Conservation (phyloP, 1,284 basidiomycete genomes). For the Rhodofomes roseus region DNA sequence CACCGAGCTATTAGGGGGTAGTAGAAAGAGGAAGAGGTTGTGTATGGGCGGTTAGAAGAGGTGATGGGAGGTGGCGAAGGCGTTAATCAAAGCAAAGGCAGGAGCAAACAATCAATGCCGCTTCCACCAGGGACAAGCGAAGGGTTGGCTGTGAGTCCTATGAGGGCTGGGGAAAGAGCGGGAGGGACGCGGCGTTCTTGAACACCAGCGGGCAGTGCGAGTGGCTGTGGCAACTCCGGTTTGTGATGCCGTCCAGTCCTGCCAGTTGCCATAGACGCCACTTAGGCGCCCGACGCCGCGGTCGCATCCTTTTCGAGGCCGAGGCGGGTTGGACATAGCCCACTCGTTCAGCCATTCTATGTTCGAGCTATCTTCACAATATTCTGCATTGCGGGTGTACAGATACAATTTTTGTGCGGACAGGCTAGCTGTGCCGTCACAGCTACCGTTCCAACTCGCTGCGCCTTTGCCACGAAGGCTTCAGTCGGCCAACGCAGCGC, state of each 20-base stretch:
- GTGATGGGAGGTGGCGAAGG: conserved; percentile 7
- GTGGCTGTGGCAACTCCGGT: conserved; percentile 5
- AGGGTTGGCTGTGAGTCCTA: conserved; percentile 10
- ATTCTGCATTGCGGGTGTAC: not conserved
- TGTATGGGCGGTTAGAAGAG: not conserved
- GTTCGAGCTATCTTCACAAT: not conserved
- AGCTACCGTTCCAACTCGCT: not conserved
- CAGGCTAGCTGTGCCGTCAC: not conserved
- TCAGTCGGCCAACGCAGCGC: conserved; percentile 39
- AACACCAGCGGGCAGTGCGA: conserved; percentile 6
- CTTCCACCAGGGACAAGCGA: conserved; percentile 15
- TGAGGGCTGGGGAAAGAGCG: conserved; percentile 10
- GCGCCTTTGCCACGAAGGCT: not conserved
- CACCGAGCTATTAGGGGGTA: conserved; percentile 21
- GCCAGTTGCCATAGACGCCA: not conserved
- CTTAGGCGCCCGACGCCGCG: not conserved
- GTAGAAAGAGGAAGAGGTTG: conserved; percentile 12
- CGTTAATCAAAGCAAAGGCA: not conserved
- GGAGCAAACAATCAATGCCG: conserved; percentile 32
- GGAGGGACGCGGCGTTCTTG: conserved; percentile 5
- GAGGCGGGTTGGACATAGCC: too few relatives aligned
- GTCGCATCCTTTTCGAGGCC: not conserved
- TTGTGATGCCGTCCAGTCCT: conserved; percentile 2
- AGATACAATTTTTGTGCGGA: not conserved
- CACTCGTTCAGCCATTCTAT: not conserved